Percentiles rank a stretch among this genome's conserved stretches.
These are phyloP conservation scores for Polyporus arcularius DNA, from an alignment of 768 basidiomycete species.

Conservation along the genomic window DNA sequence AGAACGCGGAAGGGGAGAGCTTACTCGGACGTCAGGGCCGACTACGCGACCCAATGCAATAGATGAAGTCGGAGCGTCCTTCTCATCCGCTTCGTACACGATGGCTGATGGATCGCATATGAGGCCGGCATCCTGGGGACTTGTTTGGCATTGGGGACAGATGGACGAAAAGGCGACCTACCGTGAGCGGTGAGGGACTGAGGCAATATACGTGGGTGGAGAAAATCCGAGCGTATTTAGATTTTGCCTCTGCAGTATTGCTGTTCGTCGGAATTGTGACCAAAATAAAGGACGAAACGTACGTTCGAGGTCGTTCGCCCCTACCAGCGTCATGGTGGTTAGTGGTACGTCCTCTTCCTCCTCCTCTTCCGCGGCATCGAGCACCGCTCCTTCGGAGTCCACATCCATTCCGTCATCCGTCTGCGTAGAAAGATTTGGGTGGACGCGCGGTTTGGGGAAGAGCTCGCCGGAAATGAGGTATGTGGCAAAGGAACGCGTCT, in stretches of 20 bases:
- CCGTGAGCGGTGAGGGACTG: constrained; percentile 62
- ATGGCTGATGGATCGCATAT: constrained; percentile 36
- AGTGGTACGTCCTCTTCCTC: constrained; percentile 45
- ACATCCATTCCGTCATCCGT: constrained; percentile 35
- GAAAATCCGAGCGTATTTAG: constrained; percentile 51
- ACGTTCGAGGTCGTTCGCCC: constrained; percentile 69
- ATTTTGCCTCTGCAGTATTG: constrained; percentile 49
- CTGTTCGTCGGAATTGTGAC: neutral
- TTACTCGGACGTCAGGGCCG: constrained; percentile 30
- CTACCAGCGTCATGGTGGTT: constrained; percentile 57
- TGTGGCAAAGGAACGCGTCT: constrained; percentile 58
- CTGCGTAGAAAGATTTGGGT: neutral
- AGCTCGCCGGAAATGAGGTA: constrained; percentile 69
- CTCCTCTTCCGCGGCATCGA: constrained; percentile 27
- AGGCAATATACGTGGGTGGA: constrained; percentile 72
- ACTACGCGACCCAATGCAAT: constrained; percentile 28
- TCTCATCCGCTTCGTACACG: constrained; percentile 37
- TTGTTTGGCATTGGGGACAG: neutral
- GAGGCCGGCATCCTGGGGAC: constrained; percentile 44
- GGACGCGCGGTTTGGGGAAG: constrained; percentile 8
- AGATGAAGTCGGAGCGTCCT: constrained; percentile 19
- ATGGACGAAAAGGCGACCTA: constrained; percentile 31
- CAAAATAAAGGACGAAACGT: constrained; percentile 22
- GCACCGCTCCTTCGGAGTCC: constrained; percentile 37
- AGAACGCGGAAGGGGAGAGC: neutral